Evolutionary conservation across 805 yeast species (phyloP), one percentile per base, ranked within the genome.

Genomic region (Pichia scutulata): DNA sequence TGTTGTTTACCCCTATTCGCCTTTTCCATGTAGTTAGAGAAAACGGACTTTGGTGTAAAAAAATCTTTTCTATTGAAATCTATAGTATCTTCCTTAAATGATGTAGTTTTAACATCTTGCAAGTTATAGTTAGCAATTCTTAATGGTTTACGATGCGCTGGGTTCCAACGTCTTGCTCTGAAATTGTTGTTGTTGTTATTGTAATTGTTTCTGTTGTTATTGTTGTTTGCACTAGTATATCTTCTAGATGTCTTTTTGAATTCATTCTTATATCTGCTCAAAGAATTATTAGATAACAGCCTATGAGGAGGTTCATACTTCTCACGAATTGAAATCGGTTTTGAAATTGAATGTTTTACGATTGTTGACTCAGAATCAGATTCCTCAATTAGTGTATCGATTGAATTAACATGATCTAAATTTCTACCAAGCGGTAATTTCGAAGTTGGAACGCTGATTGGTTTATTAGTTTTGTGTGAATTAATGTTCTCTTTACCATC

Each of bases 31-130:
- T 82, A 84, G 55, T 81, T 84, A 51, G 77, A 79, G 59, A 81
- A 77, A 7, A 81, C 84, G 24, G 89, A 80, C 49, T 84, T 85
- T 3, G 93, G 93, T 4, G 93, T 86, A 62, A 84, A 86, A 57
- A 76, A 82, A 61, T 86, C 92, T 57, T 81, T 84, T 47, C 92
- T 73, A 56, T 79, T 79, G 58, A 77, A 82, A 18, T 55, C 58
- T 58, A 61, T 56, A 7, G 55, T 41, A 14, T 56, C 60, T 41
- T 57, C 61, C 5, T 53, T 33, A 14, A 45, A 46, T 16, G 63
- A 61, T 40, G 55, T 50, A 41, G 56, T 56, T 9, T 52, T 51
- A 21, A n/a, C 9, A 33, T 33, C 37, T 33, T 33, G 37, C 7
- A 49, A 54, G 19, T 54, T 56, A 26, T 55, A 48, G 40, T 55